These are phyloP conservation scores for Prunus fruticosa DNA, from an alignment of 306 rosid genomes.

Conservation along the genomic window DNA sequence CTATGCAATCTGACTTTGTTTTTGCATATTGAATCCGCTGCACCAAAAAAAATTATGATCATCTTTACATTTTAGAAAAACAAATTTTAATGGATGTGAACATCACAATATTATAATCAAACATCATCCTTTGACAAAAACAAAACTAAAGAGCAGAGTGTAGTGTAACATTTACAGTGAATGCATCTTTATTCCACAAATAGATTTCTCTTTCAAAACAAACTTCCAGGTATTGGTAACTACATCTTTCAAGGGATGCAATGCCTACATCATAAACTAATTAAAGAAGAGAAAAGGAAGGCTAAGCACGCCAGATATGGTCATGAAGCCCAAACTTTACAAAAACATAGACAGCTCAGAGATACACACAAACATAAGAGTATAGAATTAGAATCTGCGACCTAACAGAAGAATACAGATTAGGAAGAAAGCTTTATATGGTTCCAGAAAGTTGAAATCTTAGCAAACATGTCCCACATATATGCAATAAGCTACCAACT, in stretches of 20 bases:
- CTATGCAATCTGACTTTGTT: constrained; percentile 90
- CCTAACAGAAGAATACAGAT: neutral
- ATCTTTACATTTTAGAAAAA: constrained; percentile 8
- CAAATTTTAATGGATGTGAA: neutral
- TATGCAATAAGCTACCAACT: constrained; percentile 10
- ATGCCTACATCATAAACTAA: neutral
- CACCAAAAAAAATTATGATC: constrained; percentile 28
- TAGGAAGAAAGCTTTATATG: neutral
- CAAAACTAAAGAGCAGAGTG: neutral
- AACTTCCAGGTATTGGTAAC: neutral
- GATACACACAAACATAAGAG: neutral
- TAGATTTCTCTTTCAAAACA: neutral
- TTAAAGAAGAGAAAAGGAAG: neutral
- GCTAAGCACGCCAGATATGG: neutral
- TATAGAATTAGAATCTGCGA: neutral
- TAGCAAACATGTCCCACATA: constrained; percentile 7
- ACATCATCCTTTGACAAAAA: neutral
- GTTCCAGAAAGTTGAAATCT: neutral
- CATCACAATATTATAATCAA: neutral
- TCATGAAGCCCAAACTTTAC: neutral
- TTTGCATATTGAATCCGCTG: constrained; percentile 96
- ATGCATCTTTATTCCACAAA: neutral
- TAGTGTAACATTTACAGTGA: neutral
- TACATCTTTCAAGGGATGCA: neutral
- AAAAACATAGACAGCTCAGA: neutral